A percentile compares a stretch with the other conserved stretches of the same genome.
phyloP scores from a whole-genome alignment of 148 eudicot genomes.

The Nepenthes mirabilis region DNA sequence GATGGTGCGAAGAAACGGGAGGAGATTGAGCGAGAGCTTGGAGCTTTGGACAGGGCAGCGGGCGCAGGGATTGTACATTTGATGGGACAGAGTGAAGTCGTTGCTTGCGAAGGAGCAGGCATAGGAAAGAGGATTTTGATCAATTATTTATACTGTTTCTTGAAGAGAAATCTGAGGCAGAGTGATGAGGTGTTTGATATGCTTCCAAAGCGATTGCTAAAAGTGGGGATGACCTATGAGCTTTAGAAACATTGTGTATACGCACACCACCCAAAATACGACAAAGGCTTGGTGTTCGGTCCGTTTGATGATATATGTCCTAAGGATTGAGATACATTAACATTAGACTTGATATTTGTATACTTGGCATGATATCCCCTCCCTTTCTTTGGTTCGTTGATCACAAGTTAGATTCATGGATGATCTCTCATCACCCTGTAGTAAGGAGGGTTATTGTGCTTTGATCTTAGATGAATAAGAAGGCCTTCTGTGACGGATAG shows the following conservation, averaged over 20 bases:
- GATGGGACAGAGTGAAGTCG: neutral
- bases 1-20: neutral
- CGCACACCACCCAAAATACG: no score
- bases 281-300: no score
- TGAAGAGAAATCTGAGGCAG: conserved; percentile 4
- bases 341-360: no score
- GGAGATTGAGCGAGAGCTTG: neutral
- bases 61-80: neutral
- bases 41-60: neutral
- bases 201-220: conserved; percentile 1
- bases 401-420: no score
- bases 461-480: no score
- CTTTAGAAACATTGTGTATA: neutral
- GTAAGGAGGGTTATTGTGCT: no score
- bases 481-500: no score
- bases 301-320: no score
- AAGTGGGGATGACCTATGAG: conserved; percentile 9
- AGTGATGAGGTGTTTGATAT: neutral
- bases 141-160: conserved; percentile 2
- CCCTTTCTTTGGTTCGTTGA: no score
- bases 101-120: neutral
- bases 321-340: no score
- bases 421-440: no score
- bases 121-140: neutral
- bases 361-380: no score